Conservation (phyloP, 129 eudicot species). For the Saussurea involucrata region DNA sequence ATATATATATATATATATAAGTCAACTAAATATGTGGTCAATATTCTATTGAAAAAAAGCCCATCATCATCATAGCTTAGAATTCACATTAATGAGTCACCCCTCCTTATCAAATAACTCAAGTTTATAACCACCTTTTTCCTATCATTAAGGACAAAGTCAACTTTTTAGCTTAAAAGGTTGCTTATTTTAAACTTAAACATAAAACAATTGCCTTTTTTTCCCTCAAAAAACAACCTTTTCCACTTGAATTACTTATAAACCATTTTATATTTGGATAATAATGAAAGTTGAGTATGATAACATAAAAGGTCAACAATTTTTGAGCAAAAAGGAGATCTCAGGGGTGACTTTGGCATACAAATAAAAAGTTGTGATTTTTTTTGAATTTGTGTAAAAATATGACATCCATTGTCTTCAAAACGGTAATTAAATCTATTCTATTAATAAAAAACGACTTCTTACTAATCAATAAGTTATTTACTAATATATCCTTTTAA, state of each 20-base stretch:
- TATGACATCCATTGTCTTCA: not conserved
- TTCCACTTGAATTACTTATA: not conserved
- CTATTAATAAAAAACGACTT: too few relatives aligned
- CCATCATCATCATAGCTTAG: constrained; percentile 7
- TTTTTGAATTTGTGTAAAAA: not conserved
- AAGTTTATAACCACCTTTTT: constrained; percentile 13
- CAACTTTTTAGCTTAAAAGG: constrained; percentile 23
- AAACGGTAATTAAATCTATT: not conserved
- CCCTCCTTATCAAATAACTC: not conserved
- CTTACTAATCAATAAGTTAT: too few relatives aligned
- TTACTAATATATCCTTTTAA: too few relatives aligned
- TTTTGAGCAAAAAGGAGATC: not conserved
- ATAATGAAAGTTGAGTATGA: not conserved
- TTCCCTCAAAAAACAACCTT: not conserved
- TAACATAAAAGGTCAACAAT: not conserved
- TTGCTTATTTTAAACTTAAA: constrained; percentile 17
- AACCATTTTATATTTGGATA: too few relatives aligned
- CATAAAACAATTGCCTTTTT: not conserved
- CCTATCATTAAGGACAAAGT: constrained; percentile 16
- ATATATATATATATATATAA: not conserved
- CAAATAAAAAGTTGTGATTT: not conserved
- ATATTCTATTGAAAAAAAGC: not conserved
- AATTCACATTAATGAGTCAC: constrained; percentile 5
- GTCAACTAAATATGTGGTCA: constrained; percentile 15
- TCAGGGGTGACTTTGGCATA: not conserved